Percentiles rank a stretch among this genome's conserved stretches.
Conservation (phyloP, 2,329 filamentous ascomycete species). For the Fusarium coffeatum region DNA sequence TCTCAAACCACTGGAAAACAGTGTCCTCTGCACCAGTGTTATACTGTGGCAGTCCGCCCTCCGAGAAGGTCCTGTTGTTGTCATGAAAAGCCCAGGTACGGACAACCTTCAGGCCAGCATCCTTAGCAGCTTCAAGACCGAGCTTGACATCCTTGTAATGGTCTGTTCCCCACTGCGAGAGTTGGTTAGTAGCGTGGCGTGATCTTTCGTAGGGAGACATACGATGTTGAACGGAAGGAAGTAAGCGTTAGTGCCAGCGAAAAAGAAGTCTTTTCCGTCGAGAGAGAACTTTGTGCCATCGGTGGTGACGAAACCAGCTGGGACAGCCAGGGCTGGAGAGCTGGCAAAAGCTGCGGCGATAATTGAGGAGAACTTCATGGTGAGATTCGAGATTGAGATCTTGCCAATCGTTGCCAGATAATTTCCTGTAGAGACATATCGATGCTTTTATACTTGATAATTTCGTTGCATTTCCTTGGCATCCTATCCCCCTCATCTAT, state of each 20-base stretch:
- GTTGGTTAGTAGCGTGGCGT: neutral
- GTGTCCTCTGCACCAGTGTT: conserved; percentile 58
- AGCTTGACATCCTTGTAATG: conserved; percentile 48
- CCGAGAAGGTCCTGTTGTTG: conserved; percentile 17
- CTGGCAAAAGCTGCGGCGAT: conserved; percentile 12
- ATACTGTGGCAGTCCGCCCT: conserved; percentile 58
- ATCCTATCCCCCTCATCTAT: conserved; percentile 9
- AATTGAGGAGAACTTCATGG: conserved; percentile 27
- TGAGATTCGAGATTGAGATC: neutral
- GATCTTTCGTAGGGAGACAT: conserved; percentile 27
- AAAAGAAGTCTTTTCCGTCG: conserved; percentile 66
- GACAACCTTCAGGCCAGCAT: conserved; percentile 25
- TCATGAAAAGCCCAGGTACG: conserved; percentile 34
- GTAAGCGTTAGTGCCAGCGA: conserved; percentile 68
- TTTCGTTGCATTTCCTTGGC: neutral
- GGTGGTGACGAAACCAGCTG: conserved; percentile 60
- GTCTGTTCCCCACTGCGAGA: conserved; percentile 26
- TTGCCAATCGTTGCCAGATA: neutral
- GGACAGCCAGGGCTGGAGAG: conserved; percentile 20
- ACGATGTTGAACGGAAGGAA: conserved; percentile 67
- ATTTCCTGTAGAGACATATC: neutral
- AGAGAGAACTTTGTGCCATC: conserved; percentile 64
- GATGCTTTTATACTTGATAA: conserved; percentile 19
- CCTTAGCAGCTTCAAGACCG: conserved; percentile 16
- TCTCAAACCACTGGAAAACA: conserved; percentile 51